phyloP scores from a whole-genome alignment of 768 basidiomycete species.

The Boletus barrowsii region DNA sequence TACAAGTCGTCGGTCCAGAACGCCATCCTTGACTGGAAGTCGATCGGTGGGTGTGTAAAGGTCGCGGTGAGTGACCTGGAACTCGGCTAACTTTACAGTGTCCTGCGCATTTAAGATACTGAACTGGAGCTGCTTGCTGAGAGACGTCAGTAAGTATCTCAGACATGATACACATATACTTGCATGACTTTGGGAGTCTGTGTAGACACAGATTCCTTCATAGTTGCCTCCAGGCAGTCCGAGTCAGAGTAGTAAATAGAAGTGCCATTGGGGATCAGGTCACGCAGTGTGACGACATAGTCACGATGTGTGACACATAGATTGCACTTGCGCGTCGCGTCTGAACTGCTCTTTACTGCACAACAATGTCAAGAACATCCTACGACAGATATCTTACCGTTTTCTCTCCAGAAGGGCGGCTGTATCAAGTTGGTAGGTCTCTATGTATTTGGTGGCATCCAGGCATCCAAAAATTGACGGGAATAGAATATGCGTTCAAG shows the following conservation, averaged over 20 bases:
- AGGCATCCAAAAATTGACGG: constrained; percentile 1
- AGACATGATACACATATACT: constrained; percentile 17
- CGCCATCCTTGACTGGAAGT: constrained; percentile 85
- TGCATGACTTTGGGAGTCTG: constrained; percentile 84
- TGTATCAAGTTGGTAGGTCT: constrained; percentile 95
- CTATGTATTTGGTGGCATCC: not conserved
- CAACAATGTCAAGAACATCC: constrained; percentile 89
- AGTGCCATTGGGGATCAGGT: not conserved
- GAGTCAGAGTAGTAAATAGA: no score
- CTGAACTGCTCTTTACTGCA: constrained; percentile 30
- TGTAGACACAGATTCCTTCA: constrained; percentile 82
- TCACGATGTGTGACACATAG: constrained; percentile 35
- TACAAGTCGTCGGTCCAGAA: constrained; percentile 88
- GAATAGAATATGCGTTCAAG: constrained; percentile 96
- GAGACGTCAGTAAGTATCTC: constrained; percentile 6
- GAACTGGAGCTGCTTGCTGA: constrained; percentile 94
- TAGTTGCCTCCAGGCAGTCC: constrained; percentile 1
- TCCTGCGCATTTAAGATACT: constrained; percentile 92
- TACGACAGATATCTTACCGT: constrained; percentile 97
- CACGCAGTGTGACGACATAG: constrained; percentile 15
- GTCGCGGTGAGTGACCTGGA: constrained; percentile 91
- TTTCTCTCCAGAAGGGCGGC: constrained; percentile 93
- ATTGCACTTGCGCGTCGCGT: constrained; percentile 60
- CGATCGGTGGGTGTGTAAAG: constrained; percentile 84
- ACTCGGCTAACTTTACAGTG: constrained; percentile 93